A percentile compares a stretch with the other conserved stretches of the same genome.
Conservation (phyloP, 108 stramenopile species). For the Cyclotella atomus region DNA sequence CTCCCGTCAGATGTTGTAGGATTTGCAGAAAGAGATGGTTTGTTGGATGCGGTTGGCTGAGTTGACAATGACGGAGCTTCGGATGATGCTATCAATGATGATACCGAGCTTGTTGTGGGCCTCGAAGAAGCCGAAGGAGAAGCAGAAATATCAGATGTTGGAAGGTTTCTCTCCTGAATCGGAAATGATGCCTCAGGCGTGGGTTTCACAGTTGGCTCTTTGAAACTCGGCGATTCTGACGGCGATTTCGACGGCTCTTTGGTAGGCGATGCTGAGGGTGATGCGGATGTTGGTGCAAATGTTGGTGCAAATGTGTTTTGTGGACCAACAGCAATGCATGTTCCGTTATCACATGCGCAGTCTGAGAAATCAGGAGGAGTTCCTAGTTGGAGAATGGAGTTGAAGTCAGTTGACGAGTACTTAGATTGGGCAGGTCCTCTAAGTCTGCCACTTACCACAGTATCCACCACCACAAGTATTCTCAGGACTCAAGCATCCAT, state of each 20-base stretch:
- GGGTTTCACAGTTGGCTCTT: not conserved
- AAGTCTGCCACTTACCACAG: too few relatives aligned
- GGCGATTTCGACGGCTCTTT: not conserved
- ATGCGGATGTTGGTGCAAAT: not conserved
- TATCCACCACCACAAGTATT: constrained; percentile 1
- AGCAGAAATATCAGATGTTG: too few relatives aligned
- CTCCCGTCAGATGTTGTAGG: not conserved
- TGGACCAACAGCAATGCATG: not conserved
- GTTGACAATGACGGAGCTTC: not conserved
- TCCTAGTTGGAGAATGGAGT: not conserved
- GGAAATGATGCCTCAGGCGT: too few relatives aligned
- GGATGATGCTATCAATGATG: not conserved
- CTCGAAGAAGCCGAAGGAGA: not conserved
- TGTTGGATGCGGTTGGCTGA: not conserved
- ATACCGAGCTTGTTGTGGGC: not conserved
- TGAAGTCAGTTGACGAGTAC: too few relatives aligned
- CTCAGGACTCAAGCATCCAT: not conserved
- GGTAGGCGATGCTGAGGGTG: too few relatives aligned
- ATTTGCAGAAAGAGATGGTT: not conserved
- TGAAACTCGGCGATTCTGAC: too few relatives aligned
- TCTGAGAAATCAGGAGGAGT: not conserved
- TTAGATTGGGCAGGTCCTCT: too few relatives aligned
- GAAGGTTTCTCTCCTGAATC: too few relatives aligned
- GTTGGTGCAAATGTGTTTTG: not conserved
- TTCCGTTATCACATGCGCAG: constrained; percentile 2